phyloP scores from a whole-genome alignment of 1,284 basidiomycete genomes.

The Bjerkandera adusta region DNA sequence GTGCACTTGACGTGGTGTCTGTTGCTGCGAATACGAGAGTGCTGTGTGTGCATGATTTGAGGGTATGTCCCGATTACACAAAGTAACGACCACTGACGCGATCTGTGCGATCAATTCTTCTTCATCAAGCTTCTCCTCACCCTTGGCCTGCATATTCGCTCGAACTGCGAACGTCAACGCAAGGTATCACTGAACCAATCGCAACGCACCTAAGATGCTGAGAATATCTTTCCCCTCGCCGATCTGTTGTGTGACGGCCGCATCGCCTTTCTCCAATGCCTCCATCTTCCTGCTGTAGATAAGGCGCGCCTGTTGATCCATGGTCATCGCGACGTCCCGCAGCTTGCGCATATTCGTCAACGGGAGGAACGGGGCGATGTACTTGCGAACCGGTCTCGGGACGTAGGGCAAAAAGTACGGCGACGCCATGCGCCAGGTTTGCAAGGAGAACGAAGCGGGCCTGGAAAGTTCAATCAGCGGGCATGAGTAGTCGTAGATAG shows the following conservation, averaged over 20 bases:
- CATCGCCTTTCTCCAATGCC: slow-evolving; percentile 24
- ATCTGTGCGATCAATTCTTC: slow-evolving; percentile 20
- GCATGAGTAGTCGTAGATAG: not conserved
- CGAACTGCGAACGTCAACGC: not conserved
- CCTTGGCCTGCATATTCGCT: slow-evolving; percentile 8
- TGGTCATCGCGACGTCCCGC: slow-evolving; percentile 13
- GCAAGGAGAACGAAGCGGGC: not conserved
- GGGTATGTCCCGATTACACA: too few species aligned
- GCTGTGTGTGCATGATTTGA: too few species aligned
- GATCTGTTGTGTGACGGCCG: slow-evolving; percentile 23
- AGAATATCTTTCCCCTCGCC: slow-evolving; percentile 31
- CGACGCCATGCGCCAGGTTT: not conserved
- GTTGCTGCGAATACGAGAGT: slow-evolving; percentile 16
- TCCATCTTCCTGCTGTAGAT: slow-evolving; percentile 4
- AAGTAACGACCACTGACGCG: slow-evolving; percentile 11
- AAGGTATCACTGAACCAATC: not conserved
- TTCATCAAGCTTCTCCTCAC: slow-evolving; percentile 16
- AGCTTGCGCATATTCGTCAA: slow-evolving; percentile 30
- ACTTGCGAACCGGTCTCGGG: slow-evolving; percentile 1
- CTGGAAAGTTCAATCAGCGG: not conserved
- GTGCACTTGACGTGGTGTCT: slow-evolving; percentile 17
- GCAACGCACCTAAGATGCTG: slow-evolving; percentile 28
- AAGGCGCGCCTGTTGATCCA: slow-evolving; percentile 3
- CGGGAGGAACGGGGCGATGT: slow-evolving; percentile 28
- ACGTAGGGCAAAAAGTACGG: not conserved